Evolutionary conservation across 2,329 filamentous ascomycete genomes (phyloP), one percentile per base, ranked within the genome.

Genomic region (Monosporascus sp.): DNA sequence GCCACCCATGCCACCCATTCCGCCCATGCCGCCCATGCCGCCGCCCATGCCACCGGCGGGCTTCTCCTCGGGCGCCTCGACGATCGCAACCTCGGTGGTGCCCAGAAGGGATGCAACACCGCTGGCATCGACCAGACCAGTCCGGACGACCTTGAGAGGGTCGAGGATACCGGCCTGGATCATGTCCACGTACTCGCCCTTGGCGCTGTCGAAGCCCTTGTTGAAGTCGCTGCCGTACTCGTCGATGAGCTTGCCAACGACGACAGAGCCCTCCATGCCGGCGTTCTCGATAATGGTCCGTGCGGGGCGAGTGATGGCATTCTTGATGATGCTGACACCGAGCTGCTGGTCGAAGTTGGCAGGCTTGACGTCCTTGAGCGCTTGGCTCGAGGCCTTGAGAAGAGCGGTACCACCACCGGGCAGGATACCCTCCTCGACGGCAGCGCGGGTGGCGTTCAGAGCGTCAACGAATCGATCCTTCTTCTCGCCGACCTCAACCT

Each of bases 391-490:
- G 67, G 94, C 94, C 86, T 99, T 99, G 76, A 99, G 88, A 50
- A 99, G 86, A 67, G 92, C 94, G 69, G 94, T 99, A 72, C 94
- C 94, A 84, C 94, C 94, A 80, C 94, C 94, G 63, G 94, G 94
- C 61, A 99, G 88, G 74, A 99, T 99, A 76, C 94, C 94, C 79
- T 97, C 92, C 84, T 99, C 94, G 62, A 99, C 94, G 67, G 94
- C 94, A 64, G 94, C 94, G 66, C 94, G 93, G 61, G 94, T 99
- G 63, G 94, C 94, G 76, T 99, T 99, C 57, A 99, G 81, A 55
- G 94, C 94, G 76, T 99, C 94, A 58, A 99, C 94, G 67, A 97
- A 96, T 72, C 94, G 90, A 75, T 99, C 94, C 86, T 99, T 99
- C 90, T 99, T 99, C 85, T 99, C 94, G 63, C 92, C 88, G 53